Base-by-base conservation (phyloP, 768 basidiomycete species). In the Agaricus bisporus region DNA sequence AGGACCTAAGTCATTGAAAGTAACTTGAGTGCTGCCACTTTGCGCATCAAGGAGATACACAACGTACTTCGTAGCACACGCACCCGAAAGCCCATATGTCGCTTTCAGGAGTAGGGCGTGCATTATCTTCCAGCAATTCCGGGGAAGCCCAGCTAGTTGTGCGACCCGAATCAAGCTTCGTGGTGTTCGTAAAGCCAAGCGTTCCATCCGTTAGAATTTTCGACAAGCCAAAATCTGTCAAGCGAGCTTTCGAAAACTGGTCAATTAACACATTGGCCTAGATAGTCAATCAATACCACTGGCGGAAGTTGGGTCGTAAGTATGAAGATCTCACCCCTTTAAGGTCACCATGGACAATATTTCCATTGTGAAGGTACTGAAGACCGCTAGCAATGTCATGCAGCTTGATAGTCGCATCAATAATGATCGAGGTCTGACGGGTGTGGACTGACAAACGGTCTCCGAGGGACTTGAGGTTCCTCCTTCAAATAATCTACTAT, bases 41-140 rank as follows among this genome's bases (percentile, higher is more conserved):
- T 29, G 29, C 1, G 10, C 29, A 29, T 29, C 1, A 29, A 29
- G 5, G 10, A 29, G 29, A 10, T 29, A 29, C 10, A 10, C n/a
- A 29, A 38, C 37, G n/a, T 12, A 57, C 58, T 43, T 59, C 59
- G 39, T 45, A 61, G 22, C 51, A 51, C 9, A 55, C 56, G 2
- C 56, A 57, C 6, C 51, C 52, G 49, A 58, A 57, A 32, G 60
- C 48, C 41, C 59, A 59, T 41, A 59, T 51, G 28, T 61, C 60
- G 45, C 49, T 58, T 12, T 48, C 58, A 12, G 41, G 43, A 41
- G 32, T 28, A 35, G 42, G 39, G 25, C 18, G 26, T 15, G 35
- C 2, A 1, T 43, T 38, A 7, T 56, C 51, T n/a, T 25, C 85
- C 76, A 58, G n/a, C 17, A 60, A 36, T 37, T 61, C 60, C 5